phyloP scores from a whole-genome alignment of 768 basidiomycete species.

The Dentipellis sp. region DNA sequence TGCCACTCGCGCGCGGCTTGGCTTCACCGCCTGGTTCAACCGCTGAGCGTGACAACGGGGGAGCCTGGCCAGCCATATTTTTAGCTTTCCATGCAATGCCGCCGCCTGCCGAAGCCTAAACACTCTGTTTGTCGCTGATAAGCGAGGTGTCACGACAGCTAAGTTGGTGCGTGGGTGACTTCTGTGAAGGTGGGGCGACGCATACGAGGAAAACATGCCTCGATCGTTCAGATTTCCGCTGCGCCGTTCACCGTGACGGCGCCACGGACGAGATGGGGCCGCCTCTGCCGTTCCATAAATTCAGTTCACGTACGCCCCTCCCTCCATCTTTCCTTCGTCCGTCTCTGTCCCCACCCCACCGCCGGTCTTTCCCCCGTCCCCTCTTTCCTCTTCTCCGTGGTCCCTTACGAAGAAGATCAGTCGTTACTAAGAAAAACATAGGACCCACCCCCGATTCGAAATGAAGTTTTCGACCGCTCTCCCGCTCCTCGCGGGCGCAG shows the following conservation, averaged over 20 bases:
- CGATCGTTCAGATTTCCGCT: background rate
- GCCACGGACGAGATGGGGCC: background rate
- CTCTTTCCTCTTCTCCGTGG: background rate
- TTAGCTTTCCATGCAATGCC: background rate
- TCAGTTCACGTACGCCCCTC: background rate
- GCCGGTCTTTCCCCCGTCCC: background rate
- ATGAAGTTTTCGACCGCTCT: background rate
- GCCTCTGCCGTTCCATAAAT: background rate
- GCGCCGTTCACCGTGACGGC: background rate
- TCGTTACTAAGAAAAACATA: background rate
- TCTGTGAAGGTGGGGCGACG: background rate
- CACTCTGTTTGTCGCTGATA: background rate
- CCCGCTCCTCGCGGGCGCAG: background rate
- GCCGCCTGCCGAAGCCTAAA: background rate
- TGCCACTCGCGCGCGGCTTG: background rate
- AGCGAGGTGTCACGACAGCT: background rate
- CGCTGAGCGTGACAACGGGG: background rate
- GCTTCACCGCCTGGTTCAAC: background rate
- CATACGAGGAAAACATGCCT: background rate
- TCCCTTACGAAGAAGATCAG: background rate
- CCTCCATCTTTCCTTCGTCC: background rate
- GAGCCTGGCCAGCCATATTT: background rate
- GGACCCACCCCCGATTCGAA: background rate
- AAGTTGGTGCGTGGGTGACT: background rate
- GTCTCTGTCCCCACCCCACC: background rate